A percentile compares a stretch with the other conserved stretches of the same genome.
phyloP scores from a whole-genome alignment of 1,139 yeast genomes.

The Suhomyces choctaworum region DNA sequence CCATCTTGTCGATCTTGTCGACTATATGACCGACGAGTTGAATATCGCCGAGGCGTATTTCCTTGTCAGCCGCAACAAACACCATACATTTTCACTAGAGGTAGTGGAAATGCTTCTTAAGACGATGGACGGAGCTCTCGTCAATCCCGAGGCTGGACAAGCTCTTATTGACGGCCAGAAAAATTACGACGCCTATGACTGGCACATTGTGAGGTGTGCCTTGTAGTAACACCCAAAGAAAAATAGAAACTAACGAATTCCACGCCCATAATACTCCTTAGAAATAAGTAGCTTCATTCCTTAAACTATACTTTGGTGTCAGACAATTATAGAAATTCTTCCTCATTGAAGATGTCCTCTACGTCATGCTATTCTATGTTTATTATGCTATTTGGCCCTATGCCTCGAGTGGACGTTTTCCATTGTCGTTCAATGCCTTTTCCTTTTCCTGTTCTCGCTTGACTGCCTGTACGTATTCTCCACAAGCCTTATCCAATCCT shows the following conservation, averaged over 20 bases:
- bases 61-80: constrained; percentile 6
- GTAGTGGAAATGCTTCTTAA: constrained; percentile 8
- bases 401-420: constrained; percentile 25
- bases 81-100: constrained; percentile 3
- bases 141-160: constrained; percentile 1
- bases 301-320: too few species aligned
- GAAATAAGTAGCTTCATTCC: too few species aligned
- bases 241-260: too few species aligned
- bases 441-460: constrained; percentile 18
- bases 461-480: constrained; percentile 34
- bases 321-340: too few species aligned
- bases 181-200: constrained; percentile 6
- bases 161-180: neutral
- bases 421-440: constrained; percentile 27
- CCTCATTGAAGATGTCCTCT: too few species aligned
- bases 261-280: too few species aligned
- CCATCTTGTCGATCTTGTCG: constrained; percentile 6
- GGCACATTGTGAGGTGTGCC: constrained; percentile 7
- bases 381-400: neutral
- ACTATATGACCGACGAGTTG: constrained; percentile 8
- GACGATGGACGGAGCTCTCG: constrained; percentile 7
- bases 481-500: constrained; percentile 34
- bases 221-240: too few species aligned
- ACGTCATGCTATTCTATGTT: too few species aligned
- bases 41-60: constrained; percentile 6